A percentile compares a stretch with the other conserved stretches of the same genome.
Evolutionary conservation across 2,329 filamentous ascomycete genomes (phyloP).

Genomic region (Colletotrichum lini): DNA sequence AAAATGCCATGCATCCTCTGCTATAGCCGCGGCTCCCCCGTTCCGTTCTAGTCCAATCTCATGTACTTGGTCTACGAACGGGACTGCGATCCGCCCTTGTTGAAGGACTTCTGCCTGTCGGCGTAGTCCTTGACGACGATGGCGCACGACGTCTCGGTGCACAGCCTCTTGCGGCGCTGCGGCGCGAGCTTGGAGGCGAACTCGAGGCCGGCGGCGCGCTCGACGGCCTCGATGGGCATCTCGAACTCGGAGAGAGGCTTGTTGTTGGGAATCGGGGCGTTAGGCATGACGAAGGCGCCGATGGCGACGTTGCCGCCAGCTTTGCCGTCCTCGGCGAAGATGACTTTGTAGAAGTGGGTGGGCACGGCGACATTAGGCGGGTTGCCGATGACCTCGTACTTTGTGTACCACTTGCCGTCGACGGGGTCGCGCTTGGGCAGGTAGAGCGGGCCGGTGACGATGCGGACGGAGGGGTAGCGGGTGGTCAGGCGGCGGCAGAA

Average conservation of each 20-base stretch:
- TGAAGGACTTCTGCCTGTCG: slow-evolving; percentile 72
- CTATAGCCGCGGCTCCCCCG: background rate
- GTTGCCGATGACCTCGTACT: slow-evolving; percentile 94
- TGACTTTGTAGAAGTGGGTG: slow-evolving; percentile 99
- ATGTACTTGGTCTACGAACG: slow-evolving; percentile 37
- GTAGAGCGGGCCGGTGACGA: slow-evolving; percentile 95
- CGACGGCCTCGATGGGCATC: slow-evolving; percentile 92
- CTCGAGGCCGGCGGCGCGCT: slow-evolving; percentile 91
- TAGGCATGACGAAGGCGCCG: slow-evolving; percentile 95
- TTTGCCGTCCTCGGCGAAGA: slow-evolving; percentile 90
- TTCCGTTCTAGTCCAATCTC: background rate
- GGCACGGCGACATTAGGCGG: slow-evolving; percentile 96
- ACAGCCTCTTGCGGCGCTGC: slow-evolving; percentile 82
- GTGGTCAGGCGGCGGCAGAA: slow-evolving; percentile 89
- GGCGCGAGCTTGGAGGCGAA: slow-evolving; percentile 86
- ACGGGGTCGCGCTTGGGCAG: slow-evolving; percentile 84
- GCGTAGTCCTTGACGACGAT: slow-evolving; percentile 86
- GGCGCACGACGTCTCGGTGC: slow-evolving; percentile 87
- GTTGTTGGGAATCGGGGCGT: slow-evolving; percentile 87
- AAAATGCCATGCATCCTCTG: background rate
- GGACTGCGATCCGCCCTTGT: slow-evolving; percentile 53
- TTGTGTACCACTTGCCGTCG: slow-evolving; percentile 96
- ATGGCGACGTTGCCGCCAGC: slow-evolving; percentile 83
- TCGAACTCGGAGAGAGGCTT: slow-evolving; percentile 94
- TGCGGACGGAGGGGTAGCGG: slow-evolving; percentile 87